A percentile compares a stretch with the other conserved stretches of the same genome.
Evolutionary conservation across 2,329 filamentous ascomycete species (phyloP).

Genomic region (Apiospora koreana): DNA sequence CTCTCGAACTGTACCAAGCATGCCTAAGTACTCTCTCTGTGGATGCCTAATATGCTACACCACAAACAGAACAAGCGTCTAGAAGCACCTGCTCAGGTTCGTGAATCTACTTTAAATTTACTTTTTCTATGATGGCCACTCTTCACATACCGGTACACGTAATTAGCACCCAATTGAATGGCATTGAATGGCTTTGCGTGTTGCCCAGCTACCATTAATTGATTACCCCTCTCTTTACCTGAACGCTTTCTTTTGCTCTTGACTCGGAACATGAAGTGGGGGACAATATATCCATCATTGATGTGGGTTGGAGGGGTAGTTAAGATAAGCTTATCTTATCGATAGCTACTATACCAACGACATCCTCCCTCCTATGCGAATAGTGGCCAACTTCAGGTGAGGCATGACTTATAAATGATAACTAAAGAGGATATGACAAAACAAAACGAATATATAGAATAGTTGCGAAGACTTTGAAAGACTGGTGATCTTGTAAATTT

Average conservation of each 20-base stretch:
- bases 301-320: background rate
- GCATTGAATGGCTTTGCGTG: background rate
- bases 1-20: background rate
- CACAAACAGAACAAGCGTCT: background rate
- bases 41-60: background rate
- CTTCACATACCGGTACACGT: background rate
- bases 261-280: background rate
- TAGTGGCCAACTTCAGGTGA: no score
- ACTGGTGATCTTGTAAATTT: background rate
- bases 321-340: background rate
- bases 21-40: background rate
- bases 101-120: background rate
- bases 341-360: slow-evolving; percentile 8
- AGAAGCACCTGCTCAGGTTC: background rate
- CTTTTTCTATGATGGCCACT: background rate
- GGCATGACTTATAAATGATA: background rate
- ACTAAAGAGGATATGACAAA: no score
- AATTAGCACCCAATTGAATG: background rate
- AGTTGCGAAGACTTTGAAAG: background rate
- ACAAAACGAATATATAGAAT: no score
- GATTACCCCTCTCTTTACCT: slow-evolving; percentile 6
- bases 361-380: background rate
- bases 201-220: background rate
- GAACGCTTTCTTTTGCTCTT: background rate
- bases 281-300: background rate